Conservation (phyloP, 2,329 filamentous ascomycete species). For the Dryadomyces quercus-mongolicae region DNA sequence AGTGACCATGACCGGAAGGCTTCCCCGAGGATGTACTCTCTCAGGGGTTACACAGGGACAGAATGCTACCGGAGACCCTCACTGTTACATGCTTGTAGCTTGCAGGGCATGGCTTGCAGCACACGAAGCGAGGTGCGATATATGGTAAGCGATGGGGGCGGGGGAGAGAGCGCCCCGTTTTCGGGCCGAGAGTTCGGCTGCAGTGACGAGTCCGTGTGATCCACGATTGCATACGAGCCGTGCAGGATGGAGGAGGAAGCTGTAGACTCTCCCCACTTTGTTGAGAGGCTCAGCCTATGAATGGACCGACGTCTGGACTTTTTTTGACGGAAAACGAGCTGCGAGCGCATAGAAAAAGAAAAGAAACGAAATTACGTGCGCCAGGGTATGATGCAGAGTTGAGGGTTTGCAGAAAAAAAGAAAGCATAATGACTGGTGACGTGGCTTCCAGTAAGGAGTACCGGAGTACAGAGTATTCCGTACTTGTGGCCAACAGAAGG, state of each 20-base stretch:
- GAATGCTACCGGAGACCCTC: background rate
- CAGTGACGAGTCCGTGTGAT: background rate
- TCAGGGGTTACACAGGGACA: background rate
- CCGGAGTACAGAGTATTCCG: too few species aligned
- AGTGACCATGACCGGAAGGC: background rate
- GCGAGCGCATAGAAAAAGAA: background rate
- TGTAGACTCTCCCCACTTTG: background rate
- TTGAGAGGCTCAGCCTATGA: background rate
- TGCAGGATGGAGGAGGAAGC: background rate
- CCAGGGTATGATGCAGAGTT: too few species aligned
- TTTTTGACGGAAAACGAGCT: background rate
- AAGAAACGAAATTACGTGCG: too few species aligned
- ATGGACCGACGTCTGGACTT: background rate
- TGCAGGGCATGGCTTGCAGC: background rate
- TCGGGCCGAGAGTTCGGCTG: background rate
- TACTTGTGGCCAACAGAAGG: too few species aligned
- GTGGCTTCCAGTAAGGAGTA: background rate
- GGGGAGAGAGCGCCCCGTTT: background rate
- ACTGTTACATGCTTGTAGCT: background rate
- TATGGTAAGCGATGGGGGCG: background rate
- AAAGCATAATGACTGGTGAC: background rate
- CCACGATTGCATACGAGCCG: background rate
- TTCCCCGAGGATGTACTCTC: background rate
- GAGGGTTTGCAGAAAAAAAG: too few species aligned
- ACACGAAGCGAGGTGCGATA: background rate